Evolutionary conservation across 208 protist species (phyloP), one percentile per base, ranked within the genome.

Genomic region (Leptomonas pyrrhocoris): DNA sequence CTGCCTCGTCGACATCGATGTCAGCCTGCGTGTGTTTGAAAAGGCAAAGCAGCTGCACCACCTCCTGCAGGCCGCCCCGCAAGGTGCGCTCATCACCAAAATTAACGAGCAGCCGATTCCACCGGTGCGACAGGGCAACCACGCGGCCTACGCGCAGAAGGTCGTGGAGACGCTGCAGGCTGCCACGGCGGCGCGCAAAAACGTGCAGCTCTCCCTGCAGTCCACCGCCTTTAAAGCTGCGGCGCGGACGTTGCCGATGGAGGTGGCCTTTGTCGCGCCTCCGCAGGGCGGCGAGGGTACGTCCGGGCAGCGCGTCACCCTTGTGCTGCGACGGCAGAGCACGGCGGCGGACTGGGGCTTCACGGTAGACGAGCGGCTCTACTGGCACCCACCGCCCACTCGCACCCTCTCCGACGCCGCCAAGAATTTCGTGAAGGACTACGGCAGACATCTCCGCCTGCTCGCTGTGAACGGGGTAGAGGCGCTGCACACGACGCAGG

Each of bases 381-480:
- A 63, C 56, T 83, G 59, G 56, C 69, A 18, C 48, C 58, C 27
- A 19, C 56, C 58, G 8, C 73, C 43, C 46, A 55, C n/a, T 31
- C 49, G 23, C 34, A n/a, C 50, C 25, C 31, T 81, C 8, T 73
- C 65, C 13, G 62, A 65, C 21, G 27, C 66, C 5, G 69, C 81
- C 4, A 71, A 68, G 51, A 69, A 2, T 8, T 84, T 84, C 53
- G 38, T 85, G 30, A n/a, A 38, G 19, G 68, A 73, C 27, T 87
- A 87, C 64, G 23, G 27, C n/a, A 59, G 34, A 18, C 80, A 80
- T 18, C 77, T 93, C 21, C 60, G 72, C 38, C 61, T 93, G 9
- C 62, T 85, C 21, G 68, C 77, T 13, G 80, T 93, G 38, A 93
- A 93, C 62, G 88, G 88, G 0, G 83, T 93, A 23, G 83, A 89